Evolutionary conservation across 2,329 filamentous ascomycete species (phyloP).

Genomic region (Colletotrichum viniferum): DNA sequence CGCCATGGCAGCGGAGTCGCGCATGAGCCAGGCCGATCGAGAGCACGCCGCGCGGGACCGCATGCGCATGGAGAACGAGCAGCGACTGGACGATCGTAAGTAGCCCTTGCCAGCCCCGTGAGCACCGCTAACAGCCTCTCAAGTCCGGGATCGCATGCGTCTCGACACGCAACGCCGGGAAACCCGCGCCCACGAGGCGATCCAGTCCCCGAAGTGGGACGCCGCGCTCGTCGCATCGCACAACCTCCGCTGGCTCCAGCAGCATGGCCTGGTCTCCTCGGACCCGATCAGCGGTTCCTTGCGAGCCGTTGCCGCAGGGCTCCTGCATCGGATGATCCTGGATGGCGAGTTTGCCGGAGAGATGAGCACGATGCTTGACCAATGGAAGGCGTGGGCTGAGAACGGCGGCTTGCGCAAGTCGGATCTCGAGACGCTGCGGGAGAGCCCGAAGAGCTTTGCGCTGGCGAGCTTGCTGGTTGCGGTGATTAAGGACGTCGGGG

Average conservation of each 20-base stretch:
- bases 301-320: conserved; percentile 47
- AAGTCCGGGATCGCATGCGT: conserved; percentile 47
- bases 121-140: not conserved
- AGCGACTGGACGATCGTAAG: conserved; percentile 52
- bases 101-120: not conserved
- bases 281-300: conserved; percentile 24
- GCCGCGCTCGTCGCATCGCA: conserved; percentile 49
- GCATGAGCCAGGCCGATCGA: conserved; percentile 46
- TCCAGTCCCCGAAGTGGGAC: conserved; percentile 60
- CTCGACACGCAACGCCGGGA: conserved; percentile 47
- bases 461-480: conserved; percentile 53
- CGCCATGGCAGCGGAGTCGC: conserved; percentile 47
- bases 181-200: conserved; percentile 50
- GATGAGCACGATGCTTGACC: conserved; percentile 45
- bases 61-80: conserved; percentile 43
- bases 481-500: conserved; percentile 49
- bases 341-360: conserved; percentile 46
- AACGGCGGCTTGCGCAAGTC: conserved; percentile 56
- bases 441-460: conserved; percentile 47
- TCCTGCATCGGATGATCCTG: conserved; percentile 58
- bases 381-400: conserved; percentile 60
- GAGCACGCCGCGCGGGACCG: conserved; percentile 45
- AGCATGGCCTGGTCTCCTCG: conserved; percentile 18
- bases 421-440: conserved; percentile 42
- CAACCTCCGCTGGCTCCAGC: conserved; percentile 46